phyloP scores from a whole-genome alignment of 1,284 basidiomycete genomes.

The Tylopilus orsonianus region DNA sequence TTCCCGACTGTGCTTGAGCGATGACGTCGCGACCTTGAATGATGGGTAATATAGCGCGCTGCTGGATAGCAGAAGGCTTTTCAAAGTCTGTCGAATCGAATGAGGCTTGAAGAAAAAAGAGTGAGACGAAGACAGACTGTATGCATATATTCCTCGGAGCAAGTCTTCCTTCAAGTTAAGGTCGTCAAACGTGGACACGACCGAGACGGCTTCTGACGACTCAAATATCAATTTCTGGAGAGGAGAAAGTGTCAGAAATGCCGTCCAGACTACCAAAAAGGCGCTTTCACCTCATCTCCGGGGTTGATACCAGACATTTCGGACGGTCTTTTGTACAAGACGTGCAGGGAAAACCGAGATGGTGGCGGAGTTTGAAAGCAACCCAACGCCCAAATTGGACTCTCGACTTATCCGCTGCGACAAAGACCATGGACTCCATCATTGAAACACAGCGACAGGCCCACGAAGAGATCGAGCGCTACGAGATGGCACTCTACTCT shows the following conservation, averaged over 20 bases:
- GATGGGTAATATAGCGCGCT: constrained; percentile 95
- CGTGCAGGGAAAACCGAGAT: constrained; percentile 33
- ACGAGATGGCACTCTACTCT: constrained; percentile 72
- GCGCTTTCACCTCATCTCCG: constrained; percentile 64
- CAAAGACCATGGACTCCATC: constrained; percentile 76
- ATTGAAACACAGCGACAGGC: constrained; percentile 91
- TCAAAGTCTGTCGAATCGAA: constrained; percentile 78
- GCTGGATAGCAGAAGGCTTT: constrained; percentile 98
- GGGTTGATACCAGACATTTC: constrained; percentile 78
- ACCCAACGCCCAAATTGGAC: constrained; percentile 1
- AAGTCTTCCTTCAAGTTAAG: constrained; percentile 95
- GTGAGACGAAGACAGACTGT: constrained; percentile 65
- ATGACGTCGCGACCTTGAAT: constrained; percentile 95
- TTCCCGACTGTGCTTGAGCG: constrained; percentile 98
- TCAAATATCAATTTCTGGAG: constrained; percentile 92
- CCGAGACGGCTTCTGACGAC: constrained; percentile 93
- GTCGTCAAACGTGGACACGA: constrained; percentile 87
- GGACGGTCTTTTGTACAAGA: constrained; percentile 28
- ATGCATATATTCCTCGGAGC: constrained; percentile 96
- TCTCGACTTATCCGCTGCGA: constrained; percentile 3
- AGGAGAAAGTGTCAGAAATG: constrained; percentile 3
- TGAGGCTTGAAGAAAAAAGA: constrained; percentile 3
- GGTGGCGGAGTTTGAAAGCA: constrained; percentile 56
- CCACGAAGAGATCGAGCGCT: constrained; percentile 94
- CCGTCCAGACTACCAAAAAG: not conserved